Evolutionary conservation across 2,329 filamentous ascomycete genomes (phyloP).

Genomic region (Aureobasidium sp.): DNA sequence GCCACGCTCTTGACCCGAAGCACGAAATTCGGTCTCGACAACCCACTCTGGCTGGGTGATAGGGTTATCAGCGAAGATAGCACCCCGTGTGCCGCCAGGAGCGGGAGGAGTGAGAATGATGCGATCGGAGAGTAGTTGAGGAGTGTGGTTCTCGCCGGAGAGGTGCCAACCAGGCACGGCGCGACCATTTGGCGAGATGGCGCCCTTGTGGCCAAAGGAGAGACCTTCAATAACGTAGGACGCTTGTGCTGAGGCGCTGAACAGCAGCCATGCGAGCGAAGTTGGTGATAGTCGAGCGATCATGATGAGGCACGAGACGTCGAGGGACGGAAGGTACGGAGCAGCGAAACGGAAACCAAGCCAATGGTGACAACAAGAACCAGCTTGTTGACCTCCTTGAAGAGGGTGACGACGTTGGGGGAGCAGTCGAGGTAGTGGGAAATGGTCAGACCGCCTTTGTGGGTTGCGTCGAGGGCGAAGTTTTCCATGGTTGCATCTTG

Average conservation of each 20-base stretch:
- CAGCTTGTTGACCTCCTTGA: constrained; percentile 46
- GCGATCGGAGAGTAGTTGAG: constrained; percentile 73
- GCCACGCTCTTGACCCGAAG: constrained; percentile 74
- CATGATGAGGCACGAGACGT: constrained; percentile 3
- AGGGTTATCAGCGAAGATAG: constrained; percentile 67
- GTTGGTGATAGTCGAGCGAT: neutral
- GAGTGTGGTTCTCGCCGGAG: constrained; percentile 48
- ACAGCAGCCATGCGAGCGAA: constrained; percentile 22
- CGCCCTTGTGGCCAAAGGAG: constrained; percentile 67
- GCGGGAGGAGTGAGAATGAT: constrained; percentile 83
- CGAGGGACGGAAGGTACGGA: constrained; percentile 17
- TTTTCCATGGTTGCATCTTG: constrained; percentile 25
- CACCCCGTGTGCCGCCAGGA: constrained; percentile 77
- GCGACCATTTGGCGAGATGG: constrained; percentile 55
- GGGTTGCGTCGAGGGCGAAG: constrained; percentile 27
- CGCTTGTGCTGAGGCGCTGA: constrained; percentile 23
- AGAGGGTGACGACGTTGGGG: constrained; percentile 41
- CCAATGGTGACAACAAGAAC: constrained; percentile 41
- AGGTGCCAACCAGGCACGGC: constrained; percentile 51
- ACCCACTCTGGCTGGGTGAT: constrained; percentile 63
- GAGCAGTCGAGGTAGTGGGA: constrained; percentile 47
- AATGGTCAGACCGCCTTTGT: constrained; percentile 34
- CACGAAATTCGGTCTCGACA: constrained; percentile 79
- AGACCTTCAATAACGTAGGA: constrained; percentile 36
- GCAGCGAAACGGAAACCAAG: constrained; percentile 25